These are phyloP conservation scores for Leucaena leucocephala DNA, from an alignment of 306 rosid genomes.

Conservation along the genomic window DNA sequence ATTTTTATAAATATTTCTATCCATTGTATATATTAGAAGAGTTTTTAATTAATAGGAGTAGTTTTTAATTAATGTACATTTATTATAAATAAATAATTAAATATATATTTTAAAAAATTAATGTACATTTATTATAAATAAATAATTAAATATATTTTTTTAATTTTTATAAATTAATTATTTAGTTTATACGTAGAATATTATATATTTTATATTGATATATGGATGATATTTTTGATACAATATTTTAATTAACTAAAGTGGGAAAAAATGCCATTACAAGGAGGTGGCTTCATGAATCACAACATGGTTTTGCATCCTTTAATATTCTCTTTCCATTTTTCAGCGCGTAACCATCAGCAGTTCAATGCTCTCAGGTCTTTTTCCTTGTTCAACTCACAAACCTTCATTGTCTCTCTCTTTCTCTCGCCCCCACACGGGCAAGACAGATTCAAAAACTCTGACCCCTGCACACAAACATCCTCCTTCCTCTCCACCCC, in stretches of 20 bases:
- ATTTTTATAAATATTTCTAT: too few relatives aligned
- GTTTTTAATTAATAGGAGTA: too few relatives aligned
- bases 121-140: too few relatives aligned
- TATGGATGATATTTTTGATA: too few relatives aligned
- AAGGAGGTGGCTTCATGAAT: neutral
- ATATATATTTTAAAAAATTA: too few relatives aligned
- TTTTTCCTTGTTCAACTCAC: conserved; percentile 3
- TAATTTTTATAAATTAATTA: too few relatives aligned
- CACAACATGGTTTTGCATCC: neutral
- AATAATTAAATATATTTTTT: too few relatives aligned
- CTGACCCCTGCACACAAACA: conserved; percentile 40
- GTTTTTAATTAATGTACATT: too few relatives aligned
- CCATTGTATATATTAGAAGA: too few relatives aligned
- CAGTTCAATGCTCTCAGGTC: neutral
- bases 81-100: too few relatives aligned
- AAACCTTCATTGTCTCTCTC: conserved; percentile 19
- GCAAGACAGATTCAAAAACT: conserved; percentile 32
- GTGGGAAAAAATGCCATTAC: neutral
- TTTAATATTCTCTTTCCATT: neutral
- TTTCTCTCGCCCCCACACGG: neutral
- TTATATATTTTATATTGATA: too few relatives aligned
- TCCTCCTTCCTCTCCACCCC: neutral
- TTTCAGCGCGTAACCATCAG: neutral
- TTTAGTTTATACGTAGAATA: too few relatives aligned
- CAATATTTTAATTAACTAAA: neutral